These are phyloP conservation scores for Colletotrichum endophyticum DNA, from an alignment of 2,329 filamentous ascomycete genomes.

Conservation along the genomic window DNA sequence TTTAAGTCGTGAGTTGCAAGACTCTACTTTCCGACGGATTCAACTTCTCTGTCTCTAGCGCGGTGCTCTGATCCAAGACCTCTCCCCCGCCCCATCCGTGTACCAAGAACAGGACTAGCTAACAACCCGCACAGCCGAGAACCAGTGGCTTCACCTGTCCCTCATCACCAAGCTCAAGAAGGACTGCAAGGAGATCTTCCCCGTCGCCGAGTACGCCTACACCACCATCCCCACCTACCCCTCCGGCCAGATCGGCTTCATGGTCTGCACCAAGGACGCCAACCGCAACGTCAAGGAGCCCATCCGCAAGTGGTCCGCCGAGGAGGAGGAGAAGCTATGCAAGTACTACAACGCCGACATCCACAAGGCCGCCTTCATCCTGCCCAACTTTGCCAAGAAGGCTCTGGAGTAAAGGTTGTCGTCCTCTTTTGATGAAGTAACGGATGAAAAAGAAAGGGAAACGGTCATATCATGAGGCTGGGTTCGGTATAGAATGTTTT, in stretches of 20 bases:
- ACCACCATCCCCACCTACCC: slow-evolving; percentile 99
- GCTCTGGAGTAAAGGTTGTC: slow-evolving; percentile 55
- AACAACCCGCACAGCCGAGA: slow-evolving; percentile 76
- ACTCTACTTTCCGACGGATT: not conserved
- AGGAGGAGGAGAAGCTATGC: slow-evolving; percentile 93
- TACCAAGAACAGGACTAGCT: slow-evolving; percentile 8
- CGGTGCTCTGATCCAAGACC: not conserved
- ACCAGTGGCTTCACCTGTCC: slow-evolving; percentile 97
- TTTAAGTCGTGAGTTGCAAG: not conserved
- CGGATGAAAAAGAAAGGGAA: not conserved
- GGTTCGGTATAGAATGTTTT: not conserved
- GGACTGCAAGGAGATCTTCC: slow-evolving; percentile 96
- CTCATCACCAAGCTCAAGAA: slow-evolving; percentile 96
- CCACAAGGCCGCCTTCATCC: slow-evolving; percentile 90
- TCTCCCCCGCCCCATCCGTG: too few species aligned
- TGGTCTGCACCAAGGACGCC: slow-evolving; percentile 98
- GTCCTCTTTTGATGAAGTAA: not conserved
- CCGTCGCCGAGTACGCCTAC: slow-evolving; percentile 97
- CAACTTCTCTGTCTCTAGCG: not conserved
- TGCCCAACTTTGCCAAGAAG: slow-evolving; percentile 93
- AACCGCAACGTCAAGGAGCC: slow-evolving; percentile 84
- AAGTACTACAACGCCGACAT: slow-evolving; percentile 98
- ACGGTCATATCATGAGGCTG: not conserved
- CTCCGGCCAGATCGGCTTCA: slow-evolving; percentile 98
- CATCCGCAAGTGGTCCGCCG: slow-evolving; percentile 77